Evolutionary conservation across 805 yeast species (phyloP).

Genomic region (Candida alai): DNA sequence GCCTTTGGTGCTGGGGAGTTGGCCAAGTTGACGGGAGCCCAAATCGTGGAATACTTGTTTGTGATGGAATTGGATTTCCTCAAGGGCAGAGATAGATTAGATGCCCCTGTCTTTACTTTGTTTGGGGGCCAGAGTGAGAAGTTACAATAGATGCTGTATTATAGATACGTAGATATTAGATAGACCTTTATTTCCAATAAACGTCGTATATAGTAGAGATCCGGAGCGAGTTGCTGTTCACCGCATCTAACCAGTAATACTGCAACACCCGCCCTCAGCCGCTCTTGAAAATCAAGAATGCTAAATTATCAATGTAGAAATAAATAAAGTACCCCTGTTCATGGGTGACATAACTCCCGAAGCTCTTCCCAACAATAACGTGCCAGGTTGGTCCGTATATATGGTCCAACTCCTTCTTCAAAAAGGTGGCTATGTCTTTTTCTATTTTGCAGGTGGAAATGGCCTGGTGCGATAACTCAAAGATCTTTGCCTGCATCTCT

Average conservation of each 20-base stretch:
- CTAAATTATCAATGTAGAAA: conserved; percentile 65
- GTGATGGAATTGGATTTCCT: conserved; percentile 94
- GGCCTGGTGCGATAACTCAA: conserved; percentile 45
- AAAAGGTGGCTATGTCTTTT: conserved; percentile 60
- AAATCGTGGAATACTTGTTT: conserved; percentile 76
- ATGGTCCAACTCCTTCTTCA: conserved; percentile 66
- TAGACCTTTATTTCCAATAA: conserved; percentile 1
- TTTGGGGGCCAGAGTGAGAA: conserved; percentile 74
- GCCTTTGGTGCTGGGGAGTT: conserved; percentile 92
- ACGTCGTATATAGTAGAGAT: neutral
- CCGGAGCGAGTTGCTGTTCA: too few relatives aligned
- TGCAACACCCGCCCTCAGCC: too few relatives aligned
- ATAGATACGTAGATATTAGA: too few relatives aligned
- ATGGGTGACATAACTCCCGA: conserved; percentile 78
- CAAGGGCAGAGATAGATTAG: conserved; percentile 85
- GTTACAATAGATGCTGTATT: conserved; percentile 2
- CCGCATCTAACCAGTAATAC: too few relatives aligned
- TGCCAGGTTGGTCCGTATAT: conserved; percentile 74
- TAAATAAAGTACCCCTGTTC: conserved; percentile 71
- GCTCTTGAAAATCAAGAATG: conserved; percentile 67
- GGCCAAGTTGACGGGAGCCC: conserved; percentile 60
- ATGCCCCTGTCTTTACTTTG: conserved; percentile 85
- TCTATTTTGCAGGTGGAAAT: conserved; percentile 39
- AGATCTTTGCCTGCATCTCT: conserved; percentile 48
- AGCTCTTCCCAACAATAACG: conserved; percentile 73